Evolutionary conservation across 2,329 filamentous ascomycete species (phyloP), one percentile per base, ranked within the genome.

Genomic region (Colletotrichum higginsianum): DNA sequence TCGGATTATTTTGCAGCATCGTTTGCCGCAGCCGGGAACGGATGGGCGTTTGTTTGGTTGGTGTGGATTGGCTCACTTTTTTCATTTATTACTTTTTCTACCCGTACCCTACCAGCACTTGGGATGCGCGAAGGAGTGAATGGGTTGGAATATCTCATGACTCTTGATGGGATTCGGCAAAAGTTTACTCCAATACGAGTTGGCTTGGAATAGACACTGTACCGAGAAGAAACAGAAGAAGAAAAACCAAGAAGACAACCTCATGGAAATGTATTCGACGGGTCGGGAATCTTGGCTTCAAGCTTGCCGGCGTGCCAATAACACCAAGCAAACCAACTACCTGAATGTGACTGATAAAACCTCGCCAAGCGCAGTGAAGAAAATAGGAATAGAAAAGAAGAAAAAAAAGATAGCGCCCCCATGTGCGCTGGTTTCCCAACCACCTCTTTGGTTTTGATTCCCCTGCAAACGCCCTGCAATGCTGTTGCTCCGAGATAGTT

Each of bases 401-500:
- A 7, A 30, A 38, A 38, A 11, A 38, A 38, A 38, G 8, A 38
- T 38, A 38, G 35, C 35, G 35, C 35, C 35, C 35, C 35, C 35
- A 38, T 38, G 35, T 9, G 35, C 9, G 35, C 35, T 38, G 35
- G 8, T 38, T 38, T 38, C 8, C 35, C 35, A 38, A 38, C 35
- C 35, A 11, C 35, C 9, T 38, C 35, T 38, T 38, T 38, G 35
- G 35, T 38, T 38, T 11, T 38, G 9, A 38, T 38, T 2, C 18
- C 18, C 75, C 65, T 53, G 73, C 71, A 35, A 80, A 82, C 81
- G 77, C 81, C 81, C 70, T 79, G 77, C 80, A 78, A 82, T 81
- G 81, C 79, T 68, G 52, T 50, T 66, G 53, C 61, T 47, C 50
- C 38, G 18, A 68, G 38, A 64, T 50, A 44, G 6, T 42, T 26